Percentiles rank a stretch among this genome's conserved stretches.
Conservation (phyloP, 2,329 filamentous ascomycete species). For the Cladosporium cucumerinum region DNA sequence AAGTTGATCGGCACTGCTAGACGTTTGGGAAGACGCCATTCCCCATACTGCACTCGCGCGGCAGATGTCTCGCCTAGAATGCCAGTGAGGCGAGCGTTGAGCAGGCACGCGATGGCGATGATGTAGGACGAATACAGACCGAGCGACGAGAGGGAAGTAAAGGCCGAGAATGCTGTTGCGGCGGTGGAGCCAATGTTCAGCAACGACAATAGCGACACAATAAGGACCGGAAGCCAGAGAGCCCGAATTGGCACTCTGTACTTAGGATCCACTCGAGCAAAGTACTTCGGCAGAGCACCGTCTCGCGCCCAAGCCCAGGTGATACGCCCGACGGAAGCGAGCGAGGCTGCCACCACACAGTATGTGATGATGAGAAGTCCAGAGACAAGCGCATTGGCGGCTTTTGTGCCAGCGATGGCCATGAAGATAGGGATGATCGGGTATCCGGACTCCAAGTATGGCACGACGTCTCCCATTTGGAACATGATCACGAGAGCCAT, state of each 20-base stretch:
- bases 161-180: slow-evolving; percentile 15
- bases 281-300: slow-evolving; percentile 18
- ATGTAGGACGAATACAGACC: slow-evolving; percentile 19
- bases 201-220: slow-evolving; percentile 17
- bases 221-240: slow-evolving; percentile 16
- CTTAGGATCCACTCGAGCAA: slow-evolving; percentile 14
- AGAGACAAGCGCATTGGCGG: slow-evolving; percentile 19
- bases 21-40: slow-evolving; percentile 16
- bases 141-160: slow-evolving; percentile 17
- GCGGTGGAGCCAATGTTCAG: slow-evolving; percentile 19
- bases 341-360: slow-evolving; percentile 21
- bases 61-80: not conserved
- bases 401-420: slow-evolving; percentile 12
- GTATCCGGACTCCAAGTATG: slow-evolving; percentile 11
- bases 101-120: slow-evolving; percentile 18
- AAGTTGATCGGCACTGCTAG: slow-evolving; percentile 15
- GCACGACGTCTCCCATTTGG: slow-evolving; percentile 35
- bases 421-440: slow-evolving; percentile 18
- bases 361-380: slow-evolving; percentile 20
- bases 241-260: slow-evolving; percentile 19
- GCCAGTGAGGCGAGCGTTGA: slow-evolving; percentile 14
- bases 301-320: slow-evolving; percentile 23
- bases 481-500: slow-evolving; percentile 40
- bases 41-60: slow-evolving; percentile 14
- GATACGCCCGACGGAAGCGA: slow-evolving; percentile 19